Conservation (phyloP, 179 eudicot species). For the Gypsophila paniculata region DNA sequence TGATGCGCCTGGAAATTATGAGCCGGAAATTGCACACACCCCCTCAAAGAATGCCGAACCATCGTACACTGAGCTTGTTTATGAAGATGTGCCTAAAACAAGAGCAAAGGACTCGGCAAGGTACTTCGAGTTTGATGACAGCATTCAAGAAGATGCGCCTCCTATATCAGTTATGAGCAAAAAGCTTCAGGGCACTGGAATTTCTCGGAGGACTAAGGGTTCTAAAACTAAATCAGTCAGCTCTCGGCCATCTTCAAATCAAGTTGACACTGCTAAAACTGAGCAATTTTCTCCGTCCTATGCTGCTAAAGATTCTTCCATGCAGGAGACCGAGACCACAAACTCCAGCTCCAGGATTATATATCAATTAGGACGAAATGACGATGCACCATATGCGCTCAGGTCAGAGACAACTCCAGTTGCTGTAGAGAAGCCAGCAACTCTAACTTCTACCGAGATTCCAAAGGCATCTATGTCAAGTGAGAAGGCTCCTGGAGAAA, state of each 20-base stretch:
- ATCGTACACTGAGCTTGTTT: constrained; percentile 15
- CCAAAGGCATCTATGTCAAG: constrained; percentile 24
- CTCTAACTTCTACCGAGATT: constrained; percentile 25
- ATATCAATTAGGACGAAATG: constrained; percentile 24
- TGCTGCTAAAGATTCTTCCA: constrained; percentile 29
- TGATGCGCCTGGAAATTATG: constrained; percentile 31
- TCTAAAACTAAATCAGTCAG: constrained; percentile 27
- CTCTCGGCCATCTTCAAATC: constrained; percentile 26
- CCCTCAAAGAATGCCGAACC: constrained; percentile 21
- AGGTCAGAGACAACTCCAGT: constrained; percentile 29
- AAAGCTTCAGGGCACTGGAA: constrained; percentile 36
- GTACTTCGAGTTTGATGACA: constrained; percentile 40
- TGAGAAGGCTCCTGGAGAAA: constrained; percentile 37
- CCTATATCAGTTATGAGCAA: constrained; percentile 28
- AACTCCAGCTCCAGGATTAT: constrained; percentile 18
- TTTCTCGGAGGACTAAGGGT: constrained; percentile 66
- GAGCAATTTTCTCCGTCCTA: constrained; percentile 25
- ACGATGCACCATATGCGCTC: constrained; percentile 24
- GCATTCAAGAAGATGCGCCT: constrained; percentile 44
- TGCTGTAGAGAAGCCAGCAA: constrained; percentile 29
- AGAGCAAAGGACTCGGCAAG: constrained; percentile 32
- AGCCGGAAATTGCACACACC: constrained; percentile 24
- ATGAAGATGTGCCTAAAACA: constrained; percentile 30
- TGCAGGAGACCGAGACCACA: constrained; percentile 17
- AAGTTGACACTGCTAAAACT: constrained; percentile 28